Base-by-base conservation (phyloP, 1,284 basidiomycete genomes). In the Papiliotrema laurentii region DNA sequence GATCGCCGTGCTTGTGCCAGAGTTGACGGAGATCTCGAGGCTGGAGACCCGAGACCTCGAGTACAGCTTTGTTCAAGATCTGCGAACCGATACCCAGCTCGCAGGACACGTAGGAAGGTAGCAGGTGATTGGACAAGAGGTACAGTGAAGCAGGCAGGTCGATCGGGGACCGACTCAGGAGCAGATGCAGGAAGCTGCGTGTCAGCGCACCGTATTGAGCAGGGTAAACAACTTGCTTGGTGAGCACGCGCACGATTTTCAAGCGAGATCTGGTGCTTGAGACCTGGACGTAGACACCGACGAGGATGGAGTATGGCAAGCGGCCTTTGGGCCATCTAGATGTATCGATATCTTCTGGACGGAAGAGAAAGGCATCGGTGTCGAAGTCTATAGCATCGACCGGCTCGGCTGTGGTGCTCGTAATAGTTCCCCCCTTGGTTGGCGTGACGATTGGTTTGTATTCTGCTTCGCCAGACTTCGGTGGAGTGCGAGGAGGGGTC, bases 81-180 rank as follows among this genome's bases (percentile, higher is more conserved):
- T 87, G 85, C 10, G 79, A 77, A 2, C 88, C 88, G 28, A 90
- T 76, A 24, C 86, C 87, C 22, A 90, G 79, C 66, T 91, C 88
- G 48, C 85, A 73, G 10, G 83, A 76, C 34, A 80, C 76, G 72
- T 89, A 90, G 0, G 85, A 80, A 16, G 91, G 89, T 0, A 83
- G 81, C 30, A 96, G 80, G 30, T 87, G 83, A 70, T 93, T 96
- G 24, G 88, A 89, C 34, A 93, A 77, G 24, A 96, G 81, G 71
- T 94, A 96, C n/a, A 94, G 76, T n/a, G 87, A 78, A 13, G 87
- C 80, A 36, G 87, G 73, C 38, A 96, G 78, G 38, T 87, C 86
- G 10, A 76, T 53, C 0, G 86, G 81, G 60, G 91, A 83, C 53
- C 84, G 81, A 30, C 75, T 71, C 49, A 84, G 78, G 41, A 94